Evolutionary conservation across 345 rosid genomes (phyloP).

Genomic region (Lepidium aucheri): DNA sequence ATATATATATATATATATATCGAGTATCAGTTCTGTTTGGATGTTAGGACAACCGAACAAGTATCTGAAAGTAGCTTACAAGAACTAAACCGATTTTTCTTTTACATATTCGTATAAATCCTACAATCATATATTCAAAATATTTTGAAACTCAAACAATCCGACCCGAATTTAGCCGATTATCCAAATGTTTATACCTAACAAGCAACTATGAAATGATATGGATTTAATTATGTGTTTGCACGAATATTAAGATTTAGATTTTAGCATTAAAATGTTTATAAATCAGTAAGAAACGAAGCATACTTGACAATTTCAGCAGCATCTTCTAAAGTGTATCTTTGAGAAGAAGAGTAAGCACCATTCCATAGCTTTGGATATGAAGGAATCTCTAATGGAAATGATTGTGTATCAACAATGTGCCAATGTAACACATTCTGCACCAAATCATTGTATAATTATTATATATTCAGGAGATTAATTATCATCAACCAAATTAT

Average conservation of each 20-base stretch:
- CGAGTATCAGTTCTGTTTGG: no score
- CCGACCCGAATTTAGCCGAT: no score
- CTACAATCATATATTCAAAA: no score
- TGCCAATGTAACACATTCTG: constrained; percentile 84
- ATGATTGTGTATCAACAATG: constrained; percentile 58
- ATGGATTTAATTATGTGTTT: not conserved
- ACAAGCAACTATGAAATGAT: not conserved
- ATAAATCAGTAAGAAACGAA: not conserved
- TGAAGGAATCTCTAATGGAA: constrained; percentile 69
- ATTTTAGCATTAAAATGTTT: not conserved
- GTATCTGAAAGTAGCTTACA: no score
- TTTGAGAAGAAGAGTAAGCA: constrained; percentile 48
- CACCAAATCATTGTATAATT: not conserved
- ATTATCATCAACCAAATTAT: not conserved
- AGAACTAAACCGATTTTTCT: no score
- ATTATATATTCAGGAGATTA: not conserved
- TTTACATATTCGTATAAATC: no score
- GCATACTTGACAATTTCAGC: constrained; percentile 45
- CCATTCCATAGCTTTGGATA: constrained; percentile 72
- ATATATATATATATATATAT: no score
- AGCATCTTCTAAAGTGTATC: constrained; percentile 56
- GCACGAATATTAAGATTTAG: not conserved
- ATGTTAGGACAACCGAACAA: no score
- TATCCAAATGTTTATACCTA: no score
- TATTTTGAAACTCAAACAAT: no score